phyloP scores from a whole-genome alignment of 2,329 filamentous ascomycete species.

The Aschersonia sp. region DNA sequence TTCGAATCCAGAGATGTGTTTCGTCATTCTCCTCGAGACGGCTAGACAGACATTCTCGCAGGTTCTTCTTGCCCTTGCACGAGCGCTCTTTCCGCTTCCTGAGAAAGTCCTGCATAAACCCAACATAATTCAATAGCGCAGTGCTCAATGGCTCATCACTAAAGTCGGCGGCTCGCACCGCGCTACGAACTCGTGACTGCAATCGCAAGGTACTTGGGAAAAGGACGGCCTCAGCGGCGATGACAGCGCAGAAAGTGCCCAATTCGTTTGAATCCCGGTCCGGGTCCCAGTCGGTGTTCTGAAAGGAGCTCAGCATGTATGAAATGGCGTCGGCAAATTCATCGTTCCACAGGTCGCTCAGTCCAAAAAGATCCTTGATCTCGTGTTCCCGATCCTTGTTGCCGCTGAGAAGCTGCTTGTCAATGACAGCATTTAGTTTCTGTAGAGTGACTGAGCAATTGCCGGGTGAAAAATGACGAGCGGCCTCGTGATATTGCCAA shows the following conservation, averaged over 20 bases:
- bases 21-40: constrained; percentile 9
- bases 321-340: constrained; percentile 33
- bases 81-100: constrained; percentile 3
- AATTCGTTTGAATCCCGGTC: constrained; percentile 24
- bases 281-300: constrained; percentile 40
- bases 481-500: constrained; percentile 46
- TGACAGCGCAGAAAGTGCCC: constrained; percentile 31
- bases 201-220: constrained; percentile 25
- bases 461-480: constrained; percentile 31
- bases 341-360: constrained; percentile 26
- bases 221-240: constrained; percentile 25
- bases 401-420: constrained; percentile 19
- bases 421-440: constrained; percentile 35
- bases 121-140: constrained; percentile 37
- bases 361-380: constrained; percentile 33
- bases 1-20: constrained; percentile 12
- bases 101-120: constrained; percentile 22
- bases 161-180: constrained; percentile 28
- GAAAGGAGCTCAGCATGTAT: constrained; percentile 26
- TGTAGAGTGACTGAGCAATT: constrained; percentile 53
- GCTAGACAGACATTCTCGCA: constrained; percentile 17
- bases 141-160: constrained; percentile 20
- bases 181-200: constrained; percentile 17
- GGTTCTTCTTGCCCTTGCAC: constrained; percentile 11
- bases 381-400: constrained; percentile 25